Percentiles rank a stretch among this genome's conserved stretches.
Evolutionary conservation across 2,329 filamentous ascomycete genomes (phyloP).

Genomic region (Calonectria honghensis): DNA sequence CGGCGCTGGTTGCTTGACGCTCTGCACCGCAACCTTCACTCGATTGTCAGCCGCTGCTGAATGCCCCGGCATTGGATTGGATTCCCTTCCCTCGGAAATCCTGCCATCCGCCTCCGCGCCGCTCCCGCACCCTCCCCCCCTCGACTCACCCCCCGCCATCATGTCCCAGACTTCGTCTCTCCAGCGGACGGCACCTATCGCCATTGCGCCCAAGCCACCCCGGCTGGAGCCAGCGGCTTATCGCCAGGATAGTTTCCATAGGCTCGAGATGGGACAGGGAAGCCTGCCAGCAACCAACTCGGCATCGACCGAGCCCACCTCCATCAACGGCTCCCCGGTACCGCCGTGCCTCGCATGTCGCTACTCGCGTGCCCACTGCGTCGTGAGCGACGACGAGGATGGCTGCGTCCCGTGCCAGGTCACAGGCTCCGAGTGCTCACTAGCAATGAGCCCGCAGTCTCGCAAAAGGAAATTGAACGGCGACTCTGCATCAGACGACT

Average conservation of each 20-base stretch:
- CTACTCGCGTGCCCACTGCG: slow-evolving; percentile 83
- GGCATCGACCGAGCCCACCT: slow-evolving; percentile 69
- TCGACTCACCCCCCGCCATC: slow-evolving; percentile 55
- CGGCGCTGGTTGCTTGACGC: slow-evolving; percentile 26
- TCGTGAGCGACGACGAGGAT: slow-evolving; percentile 83
- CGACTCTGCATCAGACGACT: slow-evolving; percentile 74
- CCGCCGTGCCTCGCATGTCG: slow-evolving; percentile 84
- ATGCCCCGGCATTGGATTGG: slow-evolving; percentile 42
- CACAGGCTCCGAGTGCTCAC: slow-evolving; percentile 86
- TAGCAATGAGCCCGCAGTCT: slow-evolving; percentile 84
- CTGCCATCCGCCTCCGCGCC: slow-evolving; percentile 39
- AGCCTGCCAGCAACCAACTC: slow-evolving; percentile 71
- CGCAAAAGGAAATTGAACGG: slow-evolving; percentile 87
- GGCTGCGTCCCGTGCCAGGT: slow-evolving; percentile 86
- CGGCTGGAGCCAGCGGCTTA: slow-evolving; percentile 63
- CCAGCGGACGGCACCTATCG: slow-evolving; percentile 78
- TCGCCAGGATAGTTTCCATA: slow-evolving; percentile 68
- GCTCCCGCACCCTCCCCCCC: slow-evolving; percentile 36
- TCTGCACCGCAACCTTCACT: slow-evolving; percentile 37
- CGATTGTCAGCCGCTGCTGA: slow-evolving; percentile 39
- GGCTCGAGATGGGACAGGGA: slow-evolving; percentile 69
- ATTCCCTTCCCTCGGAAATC: slow-evolving; percentile 44
- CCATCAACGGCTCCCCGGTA: slow-evolving; percentile 63
- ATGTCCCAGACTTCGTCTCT: slow-evolving; percentile 73
- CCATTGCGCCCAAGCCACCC: slow-evolving; percentile 78